These are phyloP conservation scores for Osmozyma mogii DNA, from an alignment of 805 yeast genomes.

Conservation along the genomic window DNA sequence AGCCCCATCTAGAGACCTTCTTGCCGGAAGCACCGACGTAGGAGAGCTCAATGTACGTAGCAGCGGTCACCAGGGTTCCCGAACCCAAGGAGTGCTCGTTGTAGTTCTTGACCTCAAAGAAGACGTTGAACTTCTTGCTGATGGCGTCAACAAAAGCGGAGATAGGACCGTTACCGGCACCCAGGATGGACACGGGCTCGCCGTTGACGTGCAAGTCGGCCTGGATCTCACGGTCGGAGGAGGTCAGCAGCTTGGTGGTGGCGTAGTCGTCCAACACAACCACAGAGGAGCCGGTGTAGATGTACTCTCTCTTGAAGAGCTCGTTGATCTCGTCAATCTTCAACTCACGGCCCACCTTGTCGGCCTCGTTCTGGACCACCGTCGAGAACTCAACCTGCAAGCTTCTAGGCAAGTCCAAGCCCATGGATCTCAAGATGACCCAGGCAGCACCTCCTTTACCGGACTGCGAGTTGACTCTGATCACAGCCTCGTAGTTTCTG, in stretches of 20 bases:
- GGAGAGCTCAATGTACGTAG: constrained; percentile 57
- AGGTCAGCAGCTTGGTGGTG: constrained; percentile 13
- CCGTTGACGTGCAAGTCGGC: constrained; percentile 14
- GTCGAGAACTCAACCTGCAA: constrained; percentile 63
- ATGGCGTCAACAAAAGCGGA: constrained; percentile 66
- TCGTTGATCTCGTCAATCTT: constrained; percentile 56
- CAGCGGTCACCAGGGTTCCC: constrained; percentile 67
- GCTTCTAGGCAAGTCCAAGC: constrained; percentile 65
- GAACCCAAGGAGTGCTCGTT: constrained; percentile 68
- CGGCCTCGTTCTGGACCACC: constrained; percentile 59
- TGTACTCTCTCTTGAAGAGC: constrained; percentile 50
- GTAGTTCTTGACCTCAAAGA: constrained; percentile 58
- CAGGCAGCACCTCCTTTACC: constrained; percentile 88
- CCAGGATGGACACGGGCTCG: constrained; percentile 32
- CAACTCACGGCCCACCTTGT: constrained; percentile 59
- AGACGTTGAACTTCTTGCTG: constrained; percentile 41
- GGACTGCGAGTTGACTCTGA: constrained; percentile 79
- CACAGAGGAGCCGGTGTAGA: constrained; percentile 18
- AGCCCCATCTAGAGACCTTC: constrained; percentile 33
- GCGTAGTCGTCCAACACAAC: constrained; percentile 17
- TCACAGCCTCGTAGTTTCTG: constrained; percentile 73
- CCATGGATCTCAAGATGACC: constrained; percentile 64
- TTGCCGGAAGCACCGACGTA: constrained; percentile 17
- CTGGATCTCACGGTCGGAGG: constrained; percentile 15
- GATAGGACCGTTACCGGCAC: constrained; percentile 74